These are phyloP conservation scores for Fusarium sacchari DNA, from an alignment of 2,329 filamentous ascomycete species.

Conservation along the genomic window DNA sequence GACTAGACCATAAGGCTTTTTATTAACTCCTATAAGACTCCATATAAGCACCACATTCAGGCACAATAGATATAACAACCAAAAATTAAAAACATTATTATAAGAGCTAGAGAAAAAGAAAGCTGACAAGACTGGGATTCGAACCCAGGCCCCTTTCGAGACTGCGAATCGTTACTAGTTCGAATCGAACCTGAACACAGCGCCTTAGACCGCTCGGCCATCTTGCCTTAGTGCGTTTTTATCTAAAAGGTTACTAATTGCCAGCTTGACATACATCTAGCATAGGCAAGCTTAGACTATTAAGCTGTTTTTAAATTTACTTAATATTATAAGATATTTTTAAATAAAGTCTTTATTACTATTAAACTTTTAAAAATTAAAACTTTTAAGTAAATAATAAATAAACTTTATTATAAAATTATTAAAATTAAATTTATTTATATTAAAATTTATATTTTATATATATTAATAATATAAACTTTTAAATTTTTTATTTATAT, in stretches of 20 bases:
- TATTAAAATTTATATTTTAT: no score
- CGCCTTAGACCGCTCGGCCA: slow-evolving; percentile 37
- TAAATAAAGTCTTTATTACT: background rate
- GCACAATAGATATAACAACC: background rate
- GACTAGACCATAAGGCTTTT: no score
- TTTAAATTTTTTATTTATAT: no score
- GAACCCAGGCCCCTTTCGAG: slow-evolving; percentile 39
- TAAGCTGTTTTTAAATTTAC: background rate
- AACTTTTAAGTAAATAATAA: background rate
- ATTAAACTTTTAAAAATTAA: background rate
- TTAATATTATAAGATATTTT: background rate
- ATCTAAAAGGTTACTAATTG: rapidly evolving
- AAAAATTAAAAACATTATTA: background rate
- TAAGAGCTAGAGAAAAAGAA: background rate
- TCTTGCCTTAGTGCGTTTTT: background rate
- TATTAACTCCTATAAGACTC: no score
- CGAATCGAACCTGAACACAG: slow-evolving; percentile 37
- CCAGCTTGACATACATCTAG: background rate
- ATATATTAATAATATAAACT: no score
- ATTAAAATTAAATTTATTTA: no score
- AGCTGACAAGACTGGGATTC: slow-evolving; percentile 36
- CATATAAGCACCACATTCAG: background rate
- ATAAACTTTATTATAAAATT: background rate
- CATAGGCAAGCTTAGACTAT: background rate
- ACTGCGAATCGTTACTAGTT: slow-evolving; percentile 36